Evolutionary conservation across 305 asterid genomes (phyloP).

Genomic region (Nicotiana rustica): DNA sequence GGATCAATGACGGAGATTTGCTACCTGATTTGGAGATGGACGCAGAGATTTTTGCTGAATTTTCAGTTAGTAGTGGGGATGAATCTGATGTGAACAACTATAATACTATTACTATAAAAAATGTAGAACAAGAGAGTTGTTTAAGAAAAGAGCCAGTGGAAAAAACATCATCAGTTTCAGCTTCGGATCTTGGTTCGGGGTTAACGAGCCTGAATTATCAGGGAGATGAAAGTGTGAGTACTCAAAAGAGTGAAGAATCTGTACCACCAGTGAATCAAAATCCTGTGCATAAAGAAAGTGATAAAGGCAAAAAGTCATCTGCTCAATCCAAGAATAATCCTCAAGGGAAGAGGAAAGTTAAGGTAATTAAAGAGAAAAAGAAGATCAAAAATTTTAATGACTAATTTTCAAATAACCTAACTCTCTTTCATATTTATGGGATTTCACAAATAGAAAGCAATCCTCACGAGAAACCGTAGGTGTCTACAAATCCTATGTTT

Average conservation of each 20-base stretch:
- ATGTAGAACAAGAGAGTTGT: slow-evolving; percentile 39
- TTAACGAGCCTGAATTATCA: slow-evolving; percentile 47
- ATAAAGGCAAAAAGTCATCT: slow-evolving; percentile 60
- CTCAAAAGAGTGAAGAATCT: slow-evolving; percentile 36
- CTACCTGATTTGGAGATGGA: slow-evolving; percentile 92
- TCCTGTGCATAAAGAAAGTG: slow-evolving; percentile 46
- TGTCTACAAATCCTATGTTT: neutral
- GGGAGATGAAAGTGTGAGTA: slow-evolving; percentile 52
- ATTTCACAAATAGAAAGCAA: slow-evolving; percentile 7
- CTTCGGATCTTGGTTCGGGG: slow-evolving; percentile 50
- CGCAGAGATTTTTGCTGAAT: slow-evolving; percentile 73
- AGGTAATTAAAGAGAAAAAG: slow-evolving; percentile 52
- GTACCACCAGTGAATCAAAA: slow-evolving; percentile 28
- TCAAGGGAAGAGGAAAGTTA: slow-evolving; percentile 75
- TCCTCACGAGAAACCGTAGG: neutral
- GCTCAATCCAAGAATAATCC: slow-evolving; percentile 55
- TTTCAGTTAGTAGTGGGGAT: slow-evolving; percentile 54
- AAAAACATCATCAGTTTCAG: slow-evolving; percentile 35
- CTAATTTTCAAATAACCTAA: no score
- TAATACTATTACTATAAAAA: slow-evolving; percentile 10
- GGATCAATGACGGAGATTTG: slow-evolving; percentile 68
- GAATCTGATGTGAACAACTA: slow-evolving; percentile 51
- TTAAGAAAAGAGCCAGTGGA: slow-evolving; percentile 40
- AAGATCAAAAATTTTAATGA: neutral
- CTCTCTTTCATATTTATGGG: slow-evolving; percentile 42